Percentiles rank a stretch among this genome's conserved stretches.
phyloP scores from a whole-genome alignment of 73 alveolate species.

The Symbiodinium natans region DNA sequence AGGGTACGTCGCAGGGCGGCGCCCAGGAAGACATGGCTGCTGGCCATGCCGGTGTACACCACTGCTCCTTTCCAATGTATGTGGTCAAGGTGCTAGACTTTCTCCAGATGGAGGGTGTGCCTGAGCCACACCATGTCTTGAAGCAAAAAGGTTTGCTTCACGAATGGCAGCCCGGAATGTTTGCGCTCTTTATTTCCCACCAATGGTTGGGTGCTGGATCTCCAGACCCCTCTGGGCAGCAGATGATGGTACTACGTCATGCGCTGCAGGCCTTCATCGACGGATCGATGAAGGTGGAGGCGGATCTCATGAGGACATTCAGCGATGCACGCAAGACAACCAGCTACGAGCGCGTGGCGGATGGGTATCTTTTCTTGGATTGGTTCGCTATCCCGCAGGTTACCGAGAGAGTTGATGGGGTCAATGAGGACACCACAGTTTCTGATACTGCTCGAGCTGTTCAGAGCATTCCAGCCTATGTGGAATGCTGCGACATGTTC shows the following conservation, averaged over 20 bases:
- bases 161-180: slow-evolving; percentile 55
- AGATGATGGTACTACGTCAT: slow-evolving; percentile 22
- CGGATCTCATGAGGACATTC: slow-evolving; percentile 51
- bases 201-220: slow-evolving; percentile 47
- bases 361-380: slow-evolving; percentile 36
- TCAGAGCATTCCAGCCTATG: slow-evolving; percentile 76
- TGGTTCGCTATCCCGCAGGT: slow-evolving; percentile 79
- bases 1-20: neutral
- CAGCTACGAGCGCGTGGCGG: slow-evolving; percentile 31
- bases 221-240: slow-evolving; percentile 72
- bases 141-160: slow-evolving; percentile 63
- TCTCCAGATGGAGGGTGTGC: slow-evolving; percentile 58
- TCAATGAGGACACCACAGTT: slow-evolving; percentile 23
- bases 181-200: slow-evolving; percentile 45
- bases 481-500: slow-evolving; percentile 32
- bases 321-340: neutral
- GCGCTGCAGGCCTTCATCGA: slow-evolving; percentile 34
- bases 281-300: slow-evolving; percentile 66
- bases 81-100: slow-evolving; percentile 66
- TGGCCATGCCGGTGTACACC: slow-evolving; percentile 27
- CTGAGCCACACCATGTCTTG: slow-evolving; percentile 53
- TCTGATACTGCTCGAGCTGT: slow-evolving; percentile 71
- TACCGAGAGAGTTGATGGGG: slow-evolving; percentile 46
- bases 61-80: slow-evolving; percentile 68
- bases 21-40: neutral